phyloP scores from a whole-genome alignment of 352 stramenopile genomes.

The Phytophthora fragariae region DNA sequence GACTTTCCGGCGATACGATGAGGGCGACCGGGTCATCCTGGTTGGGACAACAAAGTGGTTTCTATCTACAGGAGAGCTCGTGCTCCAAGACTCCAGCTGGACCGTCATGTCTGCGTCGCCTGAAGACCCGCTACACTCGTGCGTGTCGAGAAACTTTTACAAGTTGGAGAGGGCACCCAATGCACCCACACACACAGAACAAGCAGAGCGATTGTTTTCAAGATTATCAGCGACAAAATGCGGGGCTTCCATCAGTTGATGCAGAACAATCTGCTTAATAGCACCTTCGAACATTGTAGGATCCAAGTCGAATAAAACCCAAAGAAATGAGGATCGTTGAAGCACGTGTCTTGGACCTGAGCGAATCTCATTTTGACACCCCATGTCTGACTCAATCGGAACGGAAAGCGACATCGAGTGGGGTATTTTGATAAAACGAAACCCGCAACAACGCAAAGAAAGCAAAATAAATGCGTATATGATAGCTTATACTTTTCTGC shows the following conservation, averaged over 20 bases:
- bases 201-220: conserved; percentile 14
- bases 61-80: conserved; percentile 16
- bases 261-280: background rate
- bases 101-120: conserved; percentile 19
- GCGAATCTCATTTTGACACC: too few relatives aligned
- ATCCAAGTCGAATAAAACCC: too few relatives aligned
- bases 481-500: too few relatives aligned
- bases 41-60: conserved; percentile 30
- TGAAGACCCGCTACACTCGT: background rate
- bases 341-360: too few relatives aligned
- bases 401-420: too few relatives aligned
- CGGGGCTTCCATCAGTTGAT: conserved; percentile 6
- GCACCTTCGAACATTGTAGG: background rate
- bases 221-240: conserved; percentile 19
- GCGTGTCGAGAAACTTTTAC: conserved; percentile 25
- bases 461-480: too few relatives aligned
- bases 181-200: background rate
- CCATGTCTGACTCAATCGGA: too few relatives aligned
- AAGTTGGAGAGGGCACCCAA: conserved; percentile 10
- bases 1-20: conserved; percentile 30
- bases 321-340: too few relatives aligned
- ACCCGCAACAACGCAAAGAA: too few relatives aligned
- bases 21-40: conserved; percentile 21
- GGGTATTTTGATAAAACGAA: too few relatives aligned
- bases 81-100: conserved; percentile 35